Conservation (phyloP, 305 asterid genomes). For the Solanum hybrid region DNA sequence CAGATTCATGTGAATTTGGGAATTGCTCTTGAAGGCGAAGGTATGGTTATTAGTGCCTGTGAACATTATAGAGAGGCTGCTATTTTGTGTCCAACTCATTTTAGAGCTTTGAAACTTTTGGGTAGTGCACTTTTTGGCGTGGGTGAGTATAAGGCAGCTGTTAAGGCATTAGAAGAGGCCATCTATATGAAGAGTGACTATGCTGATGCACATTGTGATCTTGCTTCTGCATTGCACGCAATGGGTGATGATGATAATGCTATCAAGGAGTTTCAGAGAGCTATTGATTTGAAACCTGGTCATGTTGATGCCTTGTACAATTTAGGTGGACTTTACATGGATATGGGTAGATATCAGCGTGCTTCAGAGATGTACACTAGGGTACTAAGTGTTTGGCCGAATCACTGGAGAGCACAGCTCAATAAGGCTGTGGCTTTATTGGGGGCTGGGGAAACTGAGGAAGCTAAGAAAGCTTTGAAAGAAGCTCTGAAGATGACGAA, state of each 20-base stretch:
- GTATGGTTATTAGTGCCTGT: slow-evolving; percentile 91
- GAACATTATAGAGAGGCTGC: slow-evolving; percentile 99
- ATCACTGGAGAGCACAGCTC: slow-evolving; percentile 95
- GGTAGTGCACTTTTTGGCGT: slow-evolving; percentile 96
- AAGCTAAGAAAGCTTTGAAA: slow-evolving; percentile 88
- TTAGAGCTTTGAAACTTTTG: slow-evolving; percentile 82
- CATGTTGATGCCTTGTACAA: slow-evolving; percentile 91
- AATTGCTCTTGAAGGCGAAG: slow-evolving; percentile 88
- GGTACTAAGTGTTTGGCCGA: slow-evolving; percentile 88
- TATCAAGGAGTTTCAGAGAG: slow-evolving; percentile 96
- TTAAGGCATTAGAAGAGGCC: slow-evolving; percentile 98
- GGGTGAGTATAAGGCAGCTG: slow-evolving; percentile 99
- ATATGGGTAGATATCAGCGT: slow-evolving; percentile 94
- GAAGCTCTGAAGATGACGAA: slow-evolving; percentile 95
- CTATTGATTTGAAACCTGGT: slow-evolving; percentile 92
- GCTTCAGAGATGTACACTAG: slow-evolving; percentile 98
- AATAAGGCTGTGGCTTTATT: slow-evolving; percentile 85
- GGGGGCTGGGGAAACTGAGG: slow-evolving; percentile 94
- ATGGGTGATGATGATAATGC: slow-evolving; percentile 95
- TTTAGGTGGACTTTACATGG: slow-evolving; percentile 94
- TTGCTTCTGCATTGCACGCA: slow-evolving; percentile 95
- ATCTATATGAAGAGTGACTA: slow-evolving; percentile 92
- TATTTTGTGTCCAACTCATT: slow-evolving; percentile 88
- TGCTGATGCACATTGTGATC: slow-evolving; percentile 95
- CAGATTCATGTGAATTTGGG: slow-evolving; percentile 97